phyloP scores from a whole-genome alignment of 2,329 filamentous ascomycete species.

The Colletotrichum sidae region DNA sequence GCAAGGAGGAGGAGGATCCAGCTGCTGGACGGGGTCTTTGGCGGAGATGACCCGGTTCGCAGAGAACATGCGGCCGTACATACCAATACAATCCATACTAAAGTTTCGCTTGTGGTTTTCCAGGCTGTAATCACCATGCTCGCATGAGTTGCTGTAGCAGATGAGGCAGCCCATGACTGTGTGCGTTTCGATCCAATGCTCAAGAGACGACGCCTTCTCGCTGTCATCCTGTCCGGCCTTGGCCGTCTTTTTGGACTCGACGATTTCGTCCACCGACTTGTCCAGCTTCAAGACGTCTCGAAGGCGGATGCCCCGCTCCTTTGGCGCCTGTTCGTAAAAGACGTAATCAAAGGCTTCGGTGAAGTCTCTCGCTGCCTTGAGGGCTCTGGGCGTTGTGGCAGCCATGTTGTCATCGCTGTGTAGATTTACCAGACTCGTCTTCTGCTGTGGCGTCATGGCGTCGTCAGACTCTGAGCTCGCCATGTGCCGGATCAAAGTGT shows the following conservation, averaged over 20 bases:
- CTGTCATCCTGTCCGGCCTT: conserved; percentile 55
- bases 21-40: conserved; percentile 18
- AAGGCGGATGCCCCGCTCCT: conserved; percentile 57
- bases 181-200: conserved; percentile 62
- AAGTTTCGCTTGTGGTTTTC: conserved; percentile 65
- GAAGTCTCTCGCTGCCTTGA: conserved; percentile 60
- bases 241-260: conserved; percentile 65
- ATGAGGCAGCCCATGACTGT: conserved; percentile 68
- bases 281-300: conserved; percentile 65
- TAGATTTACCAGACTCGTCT: conserved; percentile 62
- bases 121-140: conserved; percentile 69
- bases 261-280: conserved; percentile 63
- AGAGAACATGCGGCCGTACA: conserved; percentile 36
- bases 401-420: conserved; percentile 54
- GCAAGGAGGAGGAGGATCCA: conserved; percentile 44
- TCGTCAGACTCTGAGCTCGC: conserved; percentile 59
- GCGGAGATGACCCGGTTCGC: conserved; percentile 31
- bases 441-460: conserved; percentile 65
- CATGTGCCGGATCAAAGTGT: conserved; percentile 65
- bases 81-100: conserved; percentile 55
- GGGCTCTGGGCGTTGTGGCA: conserved; percentile 52
- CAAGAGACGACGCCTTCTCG: conserved; percentile 44
- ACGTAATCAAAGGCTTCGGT: conserved; percentile 68
- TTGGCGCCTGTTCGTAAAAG: conserved; percentile 53
- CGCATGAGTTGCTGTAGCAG: conserved; percentile 70